Conservation (phyloP, 2,329 filamentous ascomycete genomes). For the Pleoardoris graminearum region DNA sequence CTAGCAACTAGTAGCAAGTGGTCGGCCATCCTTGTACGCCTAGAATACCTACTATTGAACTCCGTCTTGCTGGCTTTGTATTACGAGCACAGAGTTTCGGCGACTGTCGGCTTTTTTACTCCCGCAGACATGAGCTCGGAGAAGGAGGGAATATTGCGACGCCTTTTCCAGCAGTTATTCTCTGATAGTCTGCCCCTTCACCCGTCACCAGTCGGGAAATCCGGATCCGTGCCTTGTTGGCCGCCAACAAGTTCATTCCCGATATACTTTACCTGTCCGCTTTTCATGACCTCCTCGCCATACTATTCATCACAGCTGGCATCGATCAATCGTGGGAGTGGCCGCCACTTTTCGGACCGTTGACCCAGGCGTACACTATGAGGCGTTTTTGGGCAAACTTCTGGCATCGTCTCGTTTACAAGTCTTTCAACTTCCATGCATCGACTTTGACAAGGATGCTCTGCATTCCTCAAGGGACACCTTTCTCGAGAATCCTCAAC, state of each 20-base stretch:
- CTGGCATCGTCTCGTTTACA: conserved; percentile 11
- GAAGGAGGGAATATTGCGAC: background rate
- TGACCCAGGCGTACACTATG: conserved; percentile 2
- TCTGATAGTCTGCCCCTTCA: background rate
- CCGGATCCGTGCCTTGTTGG: background rate
- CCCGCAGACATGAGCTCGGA: background rate
- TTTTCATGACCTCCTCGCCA: conserved; percentile 7
- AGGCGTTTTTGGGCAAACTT: conserved; percentile 8
- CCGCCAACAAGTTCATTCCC: conserved; percentile 6
- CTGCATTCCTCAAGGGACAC: conserved; percentile 2
- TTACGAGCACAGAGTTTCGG: conserved; percentile 1
- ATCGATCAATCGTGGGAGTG: conserved; percentile 8
- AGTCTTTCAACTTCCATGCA: conserved; percentile 9
- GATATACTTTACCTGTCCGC: background rate
- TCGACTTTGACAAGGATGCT: background rate
- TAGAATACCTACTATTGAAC: conserved; percentile 6
- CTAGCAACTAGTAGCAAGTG: conserved; percentile 3
- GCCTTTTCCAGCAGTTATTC: background rate
- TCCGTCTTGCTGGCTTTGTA: background rate
- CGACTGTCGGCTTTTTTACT: background rate
- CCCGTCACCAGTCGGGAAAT: conserved; percentile 2
- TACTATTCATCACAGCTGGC: conserved; percentile 2
- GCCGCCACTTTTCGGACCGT: conserved; percentile 7
- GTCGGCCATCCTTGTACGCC: conserved; percentile 3
- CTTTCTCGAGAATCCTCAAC: conserved; percentile 1